These are phyloP conservation scores for Curvularia verruculosa DNA, from an alignment of 2,329 filamentous ascomycete genomes.

Conservation along the genomic window DNA sequence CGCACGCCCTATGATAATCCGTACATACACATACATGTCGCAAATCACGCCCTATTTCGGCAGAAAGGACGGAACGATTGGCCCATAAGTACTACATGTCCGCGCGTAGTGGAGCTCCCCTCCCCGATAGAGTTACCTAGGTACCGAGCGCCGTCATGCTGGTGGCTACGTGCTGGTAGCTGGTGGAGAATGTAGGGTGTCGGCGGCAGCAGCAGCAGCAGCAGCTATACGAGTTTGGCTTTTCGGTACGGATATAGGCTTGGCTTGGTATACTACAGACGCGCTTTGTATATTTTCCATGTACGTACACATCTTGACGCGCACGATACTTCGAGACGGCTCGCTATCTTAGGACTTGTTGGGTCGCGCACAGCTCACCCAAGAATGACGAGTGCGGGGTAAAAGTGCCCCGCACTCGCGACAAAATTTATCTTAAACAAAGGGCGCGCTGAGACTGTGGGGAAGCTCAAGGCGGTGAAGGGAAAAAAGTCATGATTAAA, in stretches of 20 bases:
- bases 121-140: not conserved
- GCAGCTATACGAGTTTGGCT: slow-evolving; percentile 1
- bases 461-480: not conserved
- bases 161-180: not conserved
- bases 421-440: slow-evolving; percentile 9
- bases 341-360: not conserved
- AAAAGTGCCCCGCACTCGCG: slow-evolving; percentile 13
- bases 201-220: not conserved
- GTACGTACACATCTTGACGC: not conserved
- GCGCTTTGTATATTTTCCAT: not conserved
- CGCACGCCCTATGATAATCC: too few species aligned
- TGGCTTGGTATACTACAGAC: not conserved
- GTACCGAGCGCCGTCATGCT: slow-evolving; percentile 11
- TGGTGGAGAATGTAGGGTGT: not conserved
- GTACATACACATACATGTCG: too few species aligned
- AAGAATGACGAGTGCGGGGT: slow-evolving; percentile 18
- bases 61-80: too few species aligned
- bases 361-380: not conserved
- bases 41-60: slow-evolving; percentile 22
- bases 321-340: not conserved
- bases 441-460: not conserved
- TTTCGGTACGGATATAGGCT: not conserved
- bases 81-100: too few species aligned
- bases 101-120: slow-evolving; percentile 13
- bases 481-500: not conserved